Evolutionary conservation across 257 asterid genomes (phyloP).

Genomic region (Ilex asprella): DNA sequence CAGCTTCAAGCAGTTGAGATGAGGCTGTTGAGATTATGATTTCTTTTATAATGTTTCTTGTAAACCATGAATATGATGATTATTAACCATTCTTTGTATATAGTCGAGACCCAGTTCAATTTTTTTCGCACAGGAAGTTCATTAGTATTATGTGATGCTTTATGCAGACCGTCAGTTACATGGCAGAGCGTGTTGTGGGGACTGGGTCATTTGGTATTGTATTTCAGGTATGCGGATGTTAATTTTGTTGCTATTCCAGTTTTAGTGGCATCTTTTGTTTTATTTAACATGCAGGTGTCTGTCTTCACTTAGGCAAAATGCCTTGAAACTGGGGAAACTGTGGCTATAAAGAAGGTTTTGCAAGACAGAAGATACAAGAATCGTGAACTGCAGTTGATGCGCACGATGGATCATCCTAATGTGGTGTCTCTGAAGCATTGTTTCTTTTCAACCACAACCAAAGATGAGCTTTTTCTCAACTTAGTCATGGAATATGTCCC

Average conservation of each 20-base stretch:
- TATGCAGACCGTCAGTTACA: conserved; percentile 50
- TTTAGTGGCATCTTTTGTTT: background rate
- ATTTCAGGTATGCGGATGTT: conserved; percentile 42
- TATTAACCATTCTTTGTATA: no score
- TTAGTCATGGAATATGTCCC: conserved; percentile 27
- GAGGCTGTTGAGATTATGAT: no score
- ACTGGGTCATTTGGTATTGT: conserved; percentile 70
- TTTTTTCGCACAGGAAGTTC: no score
- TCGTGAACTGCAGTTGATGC: conserved; percentile 23
- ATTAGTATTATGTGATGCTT: background rate
- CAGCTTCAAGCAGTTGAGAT: no score
- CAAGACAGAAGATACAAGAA: conserved; percentile 28
- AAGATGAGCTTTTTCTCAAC: conserved; percentile 23
- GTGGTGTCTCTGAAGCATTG: conserved; percentile 22
- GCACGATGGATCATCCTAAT: conserved; percentile 25
- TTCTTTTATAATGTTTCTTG: no score
- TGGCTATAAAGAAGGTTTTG: conserved; percentile 24
- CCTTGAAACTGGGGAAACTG: conserved; percentile 27
- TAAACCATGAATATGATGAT: no score
- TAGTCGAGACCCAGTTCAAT: no score
- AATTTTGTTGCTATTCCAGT: background rate
- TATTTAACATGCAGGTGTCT: background rate
- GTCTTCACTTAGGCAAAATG: conserved; percentile 16
- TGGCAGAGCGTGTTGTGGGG: conserved; percentile 70
- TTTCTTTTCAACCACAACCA: conserved; percentile 23